Base-by-base conservation (phyloP, 371 early-diverging fungal genomes). In the Funneliformis caledonium region DNA sequence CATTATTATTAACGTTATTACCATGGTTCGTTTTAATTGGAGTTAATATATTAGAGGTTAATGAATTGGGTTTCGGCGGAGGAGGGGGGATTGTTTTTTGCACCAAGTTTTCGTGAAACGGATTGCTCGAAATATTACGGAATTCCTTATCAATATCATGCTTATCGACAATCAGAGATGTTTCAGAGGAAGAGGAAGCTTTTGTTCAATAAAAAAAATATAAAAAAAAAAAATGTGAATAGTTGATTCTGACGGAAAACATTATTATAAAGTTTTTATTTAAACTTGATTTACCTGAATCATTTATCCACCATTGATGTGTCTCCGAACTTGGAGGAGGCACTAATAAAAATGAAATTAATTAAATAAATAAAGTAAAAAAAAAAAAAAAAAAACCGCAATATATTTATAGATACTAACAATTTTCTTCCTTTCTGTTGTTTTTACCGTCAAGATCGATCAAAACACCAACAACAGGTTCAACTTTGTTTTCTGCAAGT, bases 231-330 rank as follows among this genome's bases (percentile, higher is more conserved):
- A 6, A 6, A 59, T 19, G 5, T 26, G n/a, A 3, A 8, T 19
- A 10, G 4, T 59, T 4, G 12, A 9, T 59, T 59, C n/a, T 59
- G 4, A 10, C n/a, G 11, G 59, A 59, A 19, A 59, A 10, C 12
- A 61, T 61, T 61, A 70, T 45, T 45, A 31, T 42, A 37, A 69
- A 43, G 26, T 69, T 42, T 4, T 7, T 69, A 9, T 45, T 45
- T n/a, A 69, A 69, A 8, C 10, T 69, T 69, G 16, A 64, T n/a
- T 19, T 62, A 65, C 77, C 82, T 68, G 80, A 67, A 12, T 82
- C 81, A 26, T 83, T 82, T 11, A 83, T 84, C 85, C 86, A 86
- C 85, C 85, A 86, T 62, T 85, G 85, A 19, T 83, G 82, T 7
- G 9, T 45, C 0, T 83, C 85, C 2, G 85, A 84, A 61, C 86